phyloP scores from a whole-genome alignment of 257 asterid genomes.

The Gynochthodes officinalis region DNA sequence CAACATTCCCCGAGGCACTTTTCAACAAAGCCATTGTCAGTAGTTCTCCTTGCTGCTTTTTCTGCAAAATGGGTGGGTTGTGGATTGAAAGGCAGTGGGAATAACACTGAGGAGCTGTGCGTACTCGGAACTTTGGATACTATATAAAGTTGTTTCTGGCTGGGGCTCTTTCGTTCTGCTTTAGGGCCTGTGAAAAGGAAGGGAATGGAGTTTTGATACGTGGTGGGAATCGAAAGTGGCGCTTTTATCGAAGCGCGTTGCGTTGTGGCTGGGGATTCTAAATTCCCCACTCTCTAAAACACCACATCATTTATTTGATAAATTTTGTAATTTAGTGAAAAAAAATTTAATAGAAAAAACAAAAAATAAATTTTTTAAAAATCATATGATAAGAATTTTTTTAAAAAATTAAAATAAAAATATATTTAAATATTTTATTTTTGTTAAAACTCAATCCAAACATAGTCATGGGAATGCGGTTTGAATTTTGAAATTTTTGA shows the following conservation, averaged over 20 bases:
- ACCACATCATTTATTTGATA: too few relatives aligned
- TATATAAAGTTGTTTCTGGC: not conserved
- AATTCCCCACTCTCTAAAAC: not conserved
- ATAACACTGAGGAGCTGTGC: too few relatives aligned
- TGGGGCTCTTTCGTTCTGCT: not conserved
- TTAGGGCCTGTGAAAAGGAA: slow-evolving; percentile 1
- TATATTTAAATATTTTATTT: too few relatives aligned
- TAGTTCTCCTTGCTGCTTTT: too few relatives aligned
- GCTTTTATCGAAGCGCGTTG: not conserved
- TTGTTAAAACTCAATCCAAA: too few relatives aligned
- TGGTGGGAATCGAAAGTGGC: slow-evolving; percentile 18
- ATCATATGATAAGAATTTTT: too few relatives aligned
- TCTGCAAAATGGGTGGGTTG: not conserved
- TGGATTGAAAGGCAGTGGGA: too few relatives aligned
- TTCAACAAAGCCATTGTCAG: not conserved
- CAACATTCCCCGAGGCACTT: not conserved
- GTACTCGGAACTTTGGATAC: not conserved
- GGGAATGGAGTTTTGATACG: slow-evolving; percentile 17
- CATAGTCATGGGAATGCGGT: too few relatives aligned
- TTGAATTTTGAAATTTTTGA: not conserved
- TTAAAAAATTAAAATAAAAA: too few relatives aligned
- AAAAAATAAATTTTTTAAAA: too few relatives aligned
- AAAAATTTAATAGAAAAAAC: too few relatives aligned
- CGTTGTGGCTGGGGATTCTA: not conserved
- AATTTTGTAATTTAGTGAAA: too few relatives aligned